Evolutionary conservation across 2,329 filamentous ascomycete species (phyloP).

Genomic region (Rutstroemia sydowiana): DNA sequence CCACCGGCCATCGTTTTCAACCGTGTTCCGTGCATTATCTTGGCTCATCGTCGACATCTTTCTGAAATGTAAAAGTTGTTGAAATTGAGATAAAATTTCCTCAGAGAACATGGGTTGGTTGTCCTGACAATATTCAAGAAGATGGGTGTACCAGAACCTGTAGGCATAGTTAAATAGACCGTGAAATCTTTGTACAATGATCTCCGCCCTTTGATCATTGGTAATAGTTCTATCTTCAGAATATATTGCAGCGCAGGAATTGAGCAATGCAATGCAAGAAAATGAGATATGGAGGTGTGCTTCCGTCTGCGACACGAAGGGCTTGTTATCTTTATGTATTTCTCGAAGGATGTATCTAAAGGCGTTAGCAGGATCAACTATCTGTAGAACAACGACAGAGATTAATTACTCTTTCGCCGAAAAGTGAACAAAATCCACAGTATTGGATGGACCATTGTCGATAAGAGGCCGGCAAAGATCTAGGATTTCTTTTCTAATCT

Average conservation of each 20-base stretch:
- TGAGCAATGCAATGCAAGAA: slow-evolving; percentile 8
- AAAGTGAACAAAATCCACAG: slow-evolving; percentile 15
- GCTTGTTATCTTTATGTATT: not conserved
- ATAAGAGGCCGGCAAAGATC: slow-evolving; percentile 15
- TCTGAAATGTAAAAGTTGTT: not conserved
- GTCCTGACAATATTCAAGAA: not conserved
- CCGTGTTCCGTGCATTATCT: not conserved
- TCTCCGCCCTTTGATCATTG: not conserved
- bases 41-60: no score
- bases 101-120: no score
- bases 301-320: slow-evolving; percentile 4
- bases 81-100: slow-evolving; percentile 7
- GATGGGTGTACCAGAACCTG: not conserved
- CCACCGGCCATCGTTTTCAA: not conserved
- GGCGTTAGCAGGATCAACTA: no score
- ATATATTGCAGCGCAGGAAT: not conserved
- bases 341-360: slow-evolving; percentile 10
- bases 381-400: not conserved
- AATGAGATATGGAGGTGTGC: slow-evolving; percentile 12
- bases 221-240: not conserved
- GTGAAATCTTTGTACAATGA: slow-evolving; percentile 10
- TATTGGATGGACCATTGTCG: slow-evolving; percentile 10
- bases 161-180: slow-evolving; percentile 5
- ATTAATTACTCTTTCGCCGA: slow-evolving; percentile 11
- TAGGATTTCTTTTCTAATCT: slow-evolving; percentile 1